Conservation (phyloP, 116 monocot genomes). For the Phalaenopsis hybrid region DNA sequence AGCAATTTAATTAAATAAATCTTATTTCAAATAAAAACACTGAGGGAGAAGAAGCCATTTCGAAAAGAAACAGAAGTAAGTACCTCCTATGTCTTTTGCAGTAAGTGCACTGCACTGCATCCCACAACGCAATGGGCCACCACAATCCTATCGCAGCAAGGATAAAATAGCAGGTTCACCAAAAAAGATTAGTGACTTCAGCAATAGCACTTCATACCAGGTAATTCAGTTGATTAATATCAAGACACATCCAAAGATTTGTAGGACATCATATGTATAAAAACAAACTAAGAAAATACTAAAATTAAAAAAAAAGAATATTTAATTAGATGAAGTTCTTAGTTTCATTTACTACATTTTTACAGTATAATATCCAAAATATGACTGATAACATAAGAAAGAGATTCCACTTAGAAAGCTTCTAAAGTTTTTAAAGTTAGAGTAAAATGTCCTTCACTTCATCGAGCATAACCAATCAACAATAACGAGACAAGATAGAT, state of each 20-base stretch:
- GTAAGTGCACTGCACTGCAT: slow-evolving; percentile 45
- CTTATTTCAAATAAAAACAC: background rate
- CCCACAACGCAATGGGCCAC: slow-evolving; percentile 39
- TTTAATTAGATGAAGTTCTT: background rate
- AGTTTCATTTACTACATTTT: background rate
- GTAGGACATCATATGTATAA: background rate
- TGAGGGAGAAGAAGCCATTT: background rate
- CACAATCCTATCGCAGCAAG: slow-evolving; percentile 37
- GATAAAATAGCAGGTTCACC: slow-evolving; percentile 6
- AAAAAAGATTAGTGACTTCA: background rate
- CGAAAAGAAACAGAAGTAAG: background rate
- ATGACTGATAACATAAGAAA: background rate
- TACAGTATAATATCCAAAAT: background rate
- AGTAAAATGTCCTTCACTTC: background rate
- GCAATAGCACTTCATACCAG: background rate
- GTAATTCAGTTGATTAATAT: background rate
- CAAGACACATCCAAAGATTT: background rate
- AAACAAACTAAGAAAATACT: background rate
- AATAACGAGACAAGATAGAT: background rate
- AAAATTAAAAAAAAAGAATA: too few species aligned
- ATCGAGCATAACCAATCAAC: background rate
- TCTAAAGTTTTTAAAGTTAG: background rate
- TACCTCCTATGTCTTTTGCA: slow-evolving; percentile 40
- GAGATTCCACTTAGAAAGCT: background rate
- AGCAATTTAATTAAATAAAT: background rate